Percentiles rank a stretch among this genome's conserved stretches.
Conservation (phyloP, 2,329 filamentous ascomycete genomes). For the Ampelomyces quisqualis region DNA sequence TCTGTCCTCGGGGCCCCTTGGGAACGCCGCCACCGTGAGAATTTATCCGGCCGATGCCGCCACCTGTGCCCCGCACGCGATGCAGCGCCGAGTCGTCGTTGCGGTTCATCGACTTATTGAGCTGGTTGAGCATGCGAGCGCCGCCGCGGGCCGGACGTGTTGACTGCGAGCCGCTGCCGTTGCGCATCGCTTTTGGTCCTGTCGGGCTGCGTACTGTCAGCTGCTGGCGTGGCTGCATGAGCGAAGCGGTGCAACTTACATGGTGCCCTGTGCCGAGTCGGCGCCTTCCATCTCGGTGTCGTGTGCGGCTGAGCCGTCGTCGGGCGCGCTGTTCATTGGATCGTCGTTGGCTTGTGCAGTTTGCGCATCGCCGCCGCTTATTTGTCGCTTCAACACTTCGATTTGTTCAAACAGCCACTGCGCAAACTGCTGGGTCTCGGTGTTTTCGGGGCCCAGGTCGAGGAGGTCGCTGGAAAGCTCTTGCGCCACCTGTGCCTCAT, state of each 20-base stretch:
- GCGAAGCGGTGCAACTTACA: slow-evolving; percentile 39
- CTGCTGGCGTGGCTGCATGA: not conserved
- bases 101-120: slow-evolving; percentile 80
- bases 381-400: slow-evolving; percentile 62
- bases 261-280: slow-evolving; percentile 45
- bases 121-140: slow-evolving; percentile 81
- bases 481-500: slow-evolving; percentile 80
- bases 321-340: slow-evolving; percentile 25
- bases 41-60: slow-evolving; percentile 77
- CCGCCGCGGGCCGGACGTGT: slow-evolving; percentile 56
- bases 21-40: slow-evolving; percentile 69
- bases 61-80: slow-evolving; percentile 71
- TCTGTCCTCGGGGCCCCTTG: slow-evolving; percentile 65
- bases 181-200: slow-evolving; percentile 92
- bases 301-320: slow-evolving; percentile 38
- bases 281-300: slow-evolving; percentile 74
- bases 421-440: slow-evolving; percentile 78
- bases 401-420: slow-evolving; percentile 93
- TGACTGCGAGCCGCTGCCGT: slow-evolving; percentile 52
- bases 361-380: slow-evolving; percentile 50
- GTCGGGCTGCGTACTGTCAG: slow-evolving; percentile 70
- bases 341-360: slow-evolving; percentile 19
- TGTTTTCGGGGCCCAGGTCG: slow-evolving; percentile 77
- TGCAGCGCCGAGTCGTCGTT: slow-evolving; percentile 73
- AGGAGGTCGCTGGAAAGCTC: slow-evolving; percentile 89